Evolutionary conservation across 2,329 filamentous ascomycete genomes (phyloP), one percentile per base, ranked within the genome.

Genomic region (Ceratocystis albifundus): DNA sequence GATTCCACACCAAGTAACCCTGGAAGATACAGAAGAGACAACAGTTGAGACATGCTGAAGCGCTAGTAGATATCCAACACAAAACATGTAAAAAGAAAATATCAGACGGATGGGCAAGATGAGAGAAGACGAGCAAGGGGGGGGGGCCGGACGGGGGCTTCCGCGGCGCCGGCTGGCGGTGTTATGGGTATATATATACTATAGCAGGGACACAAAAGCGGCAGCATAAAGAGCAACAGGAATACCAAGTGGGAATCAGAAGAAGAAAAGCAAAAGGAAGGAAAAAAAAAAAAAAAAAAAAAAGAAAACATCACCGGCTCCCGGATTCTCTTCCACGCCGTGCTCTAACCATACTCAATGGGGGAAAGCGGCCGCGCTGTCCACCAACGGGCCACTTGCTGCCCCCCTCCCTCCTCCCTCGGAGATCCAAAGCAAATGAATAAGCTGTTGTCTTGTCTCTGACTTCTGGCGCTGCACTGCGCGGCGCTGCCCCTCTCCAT

Each of bases 301-400:
- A 30, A 32, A 57, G 22, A 57, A 59, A 59, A 17, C 28, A 36
- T 36, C 10, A 12, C 12, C 28, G 25, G 12, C 30, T 15, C 36
- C 55, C 55, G 55, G 53, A 20, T 36, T n/a, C 28, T 32, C 55
- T 59, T 59, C 55, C 55, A 59, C 55, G 55, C 5, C 28, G 28
- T 41, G 10, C 36, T 15, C 12, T 41, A 41, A 41, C 36, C 10
- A 41, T 41, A 41, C 36, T 12, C 12, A 41, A 41, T 41, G 36
- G 36, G 10, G 36, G 10, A 12, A 41, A 41, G 36, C 36, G 10
- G 12, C 10, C 10, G 36, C 12, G 36, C 36, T 41, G 10, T 41
- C 36, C 3, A 41, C 3, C 36, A 41, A 15, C 36, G 10, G 36
- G 36, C 36, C 36, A 41, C 36, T 12, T 41, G 10, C 36, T 41